These are phyloP conservation scores for Syzygium aromaticum DNA, from an alignment of 345 rosid genomes.

Conservation along the genomic window DNA sequence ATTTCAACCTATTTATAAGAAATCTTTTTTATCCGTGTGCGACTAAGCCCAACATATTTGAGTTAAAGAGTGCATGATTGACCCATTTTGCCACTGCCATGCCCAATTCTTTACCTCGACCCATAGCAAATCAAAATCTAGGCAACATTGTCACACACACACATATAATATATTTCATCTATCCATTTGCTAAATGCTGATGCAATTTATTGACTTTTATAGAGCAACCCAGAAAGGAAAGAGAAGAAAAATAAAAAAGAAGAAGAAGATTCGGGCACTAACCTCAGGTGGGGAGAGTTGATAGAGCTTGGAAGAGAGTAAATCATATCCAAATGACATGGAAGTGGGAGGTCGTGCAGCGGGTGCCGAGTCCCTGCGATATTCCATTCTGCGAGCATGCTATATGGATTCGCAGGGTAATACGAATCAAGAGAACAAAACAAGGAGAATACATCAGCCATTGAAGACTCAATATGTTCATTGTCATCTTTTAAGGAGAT, in stretches of 20 bases:
- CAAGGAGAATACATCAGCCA: not conserved
- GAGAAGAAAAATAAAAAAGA: not conserved
- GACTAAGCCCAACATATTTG: not conserved
- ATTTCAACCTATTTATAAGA: too few species aligned
- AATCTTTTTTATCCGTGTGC: too few species aligned
- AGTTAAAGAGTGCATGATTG: not conserved
- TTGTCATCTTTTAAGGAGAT: not conserved
- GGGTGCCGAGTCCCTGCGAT: constrained; percentile 11
- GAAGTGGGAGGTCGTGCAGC: constrained; percentile 15
- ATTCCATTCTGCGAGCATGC: constrained; percentile 1
- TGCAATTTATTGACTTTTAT: not conserved
- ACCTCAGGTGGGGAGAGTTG: constrained; percentile 39
- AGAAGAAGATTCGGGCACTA: not conserved
- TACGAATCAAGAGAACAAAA: not conserved
- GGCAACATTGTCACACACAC: not conserved
- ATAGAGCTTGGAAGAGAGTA: constrained; percentile 16
- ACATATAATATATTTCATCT: not conserved
- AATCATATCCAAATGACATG: not conserved
- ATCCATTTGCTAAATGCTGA: not conserved
- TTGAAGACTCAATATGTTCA: not conserved
- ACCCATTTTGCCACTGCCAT: not conserved
- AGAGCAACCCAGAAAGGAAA: not conserved
- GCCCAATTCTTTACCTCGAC: not conserved
- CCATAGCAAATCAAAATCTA: not conserved
- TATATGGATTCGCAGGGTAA: not conserved